A percentile compares a stretch with the other conserved stretches of the same genome.
Conservation (phyloP, 768 basidiomycete species). For the Hericium erinaceus region DNA sequence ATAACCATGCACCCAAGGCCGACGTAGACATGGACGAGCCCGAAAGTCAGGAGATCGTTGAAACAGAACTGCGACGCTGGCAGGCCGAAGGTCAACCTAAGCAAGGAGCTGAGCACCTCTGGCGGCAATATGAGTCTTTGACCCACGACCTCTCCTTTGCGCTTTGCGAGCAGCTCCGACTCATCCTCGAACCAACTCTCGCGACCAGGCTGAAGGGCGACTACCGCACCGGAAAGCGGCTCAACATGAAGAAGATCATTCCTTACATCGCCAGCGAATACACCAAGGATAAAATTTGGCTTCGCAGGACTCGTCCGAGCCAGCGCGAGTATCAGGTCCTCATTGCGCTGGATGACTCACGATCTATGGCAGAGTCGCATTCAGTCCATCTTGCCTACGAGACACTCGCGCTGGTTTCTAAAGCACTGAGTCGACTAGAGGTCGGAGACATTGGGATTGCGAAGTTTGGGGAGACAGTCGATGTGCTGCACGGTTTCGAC, state of each 20-base stretch:
- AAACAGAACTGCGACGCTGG: slow-evolving; percentile 53
- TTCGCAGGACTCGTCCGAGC: slow-evolving; percentile 88
- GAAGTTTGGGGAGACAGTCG: slow-evolving; percentile 81
- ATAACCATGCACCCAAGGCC: background rate
- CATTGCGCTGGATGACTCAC: slow-evolving; percentile 90
- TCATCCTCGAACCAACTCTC: slow-evolving; percentile 90
- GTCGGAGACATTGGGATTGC: slow-evolving; percentile 92
- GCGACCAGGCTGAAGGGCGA: slow-evolving; percentile 93
- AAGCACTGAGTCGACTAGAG: slow-evolving; percentile 85
- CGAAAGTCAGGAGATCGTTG: slow-evolving; percentile 26
- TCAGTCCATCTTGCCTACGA: slow-evolving; percentile 91
- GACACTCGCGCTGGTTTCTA: slow-evolving; percentile 85
- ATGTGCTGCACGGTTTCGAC: slow-evolving; percentile 83
- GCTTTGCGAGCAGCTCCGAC: slow-evolving; percentile 92
- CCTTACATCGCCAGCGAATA: slow-evolving; percentile 97
- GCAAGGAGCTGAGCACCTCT: slow-evolving; percentile 61
- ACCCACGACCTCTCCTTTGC: slow-evolving; percentile 87
- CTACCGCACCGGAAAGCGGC: slow-evolving; percentile 92
- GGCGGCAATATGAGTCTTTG: slow-evolving; percentile 84
- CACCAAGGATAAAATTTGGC: slow-evolving; percentile 99
- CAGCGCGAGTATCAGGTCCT: slow-evolving; percentile 94
- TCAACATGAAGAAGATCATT: slow-evolving; percentile 99
- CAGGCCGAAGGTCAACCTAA: slow-evolving; percentile 48
- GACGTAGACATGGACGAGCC: slow-evolving; percentile 21
- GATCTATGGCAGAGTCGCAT: slow-evolving; percentile 91